Evolutionary conservation across 192 early-diverging fungal species (phyloP), one percentile per base, ranked within the genome.

Genomic region (Diversispora epigaea): DNA sequence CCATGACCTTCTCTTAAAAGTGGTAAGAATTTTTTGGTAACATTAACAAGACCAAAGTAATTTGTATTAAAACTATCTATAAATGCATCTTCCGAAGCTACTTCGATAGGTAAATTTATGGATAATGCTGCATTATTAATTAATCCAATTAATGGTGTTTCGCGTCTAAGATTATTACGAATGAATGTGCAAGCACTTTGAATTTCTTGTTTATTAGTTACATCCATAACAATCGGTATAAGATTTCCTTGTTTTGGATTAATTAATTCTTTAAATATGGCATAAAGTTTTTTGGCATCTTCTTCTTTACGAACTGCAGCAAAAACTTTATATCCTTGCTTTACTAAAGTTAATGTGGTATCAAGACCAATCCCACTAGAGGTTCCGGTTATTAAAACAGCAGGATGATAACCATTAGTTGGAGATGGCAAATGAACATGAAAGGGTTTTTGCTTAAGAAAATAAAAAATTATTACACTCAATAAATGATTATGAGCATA

Each of bases 351-450:
- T 45, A 72, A 44, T 21, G 70, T 55, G 15, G 44, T 21, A 60
- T 72, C 39, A 21, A 52, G 39, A 17, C 70, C 70, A 32, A 72
- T 41, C 22, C 70, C 70, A 43, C 39, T 15, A 52, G 70, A 60
- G 4, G 55, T 58, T 56, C 70, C 70, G 39, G 70, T 72, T 57
- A 72, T 40, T 44, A 72, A 22, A n/a, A 72, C 54, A 40, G 70
- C 70, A 39, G 56, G 70, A 44, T 72, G 70, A 72, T 39, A 56
- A 40, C 25, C 25, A 32, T 32, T 32, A 2, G 55, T 72, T 0
- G 50, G 54, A 25, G 69, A 17, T 14, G 69, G 22, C 3, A n/a
- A 39, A 43, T 71, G 52, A 19, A 71, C 55, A 21, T 32, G 54
- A 41, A 17, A 50, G 3, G 70, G 70, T 44, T 21, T 3, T 40